Evolutionary conservation across 1,139 yeast species (phyloP), one percentile per base, ranked within the genome.

Genomic region (Debaryomyces nepalensis): DNA sequence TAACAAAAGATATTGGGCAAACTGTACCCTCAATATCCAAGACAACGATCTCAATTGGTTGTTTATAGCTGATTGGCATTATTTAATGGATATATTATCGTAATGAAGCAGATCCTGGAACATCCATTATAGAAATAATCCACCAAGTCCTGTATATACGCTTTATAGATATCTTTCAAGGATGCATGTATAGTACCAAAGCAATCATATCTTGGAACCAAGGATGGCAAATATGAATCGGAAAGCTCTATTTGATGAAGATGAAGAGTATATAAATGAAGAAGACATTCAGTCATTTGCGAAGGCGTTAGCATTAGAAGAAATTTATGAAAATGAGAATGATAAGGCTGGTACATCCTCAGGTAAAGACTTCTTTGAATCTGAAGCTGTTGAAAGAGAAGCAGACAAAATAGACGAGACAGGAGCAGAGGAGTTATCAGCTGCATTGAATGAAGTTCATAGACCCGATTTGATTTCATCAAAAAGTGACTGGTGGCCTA

Each of bases 11-110:
- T 24, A 90, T 89, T 3, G 97, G 91, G 58, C 97, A 90, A 16
- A 91, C 81, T 0, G 97, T 90, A 14, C 98, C 98, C 59, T 91
- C 97, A 20, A 89, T 88, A 53, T 89, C 97, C 8, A 88, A 68
- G 2, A 84, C 63, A 8, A 80, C 50, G 6, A 23, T 37, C 14
- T 40, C 40, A 11, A 40, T 23, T 12, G 37, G 30, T 3, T 15
- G 15, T 6, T 16, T n/a, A 34, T 16, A 23, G 12, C 15, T 24
- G 18, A 23, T 5, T 4, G 30, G 1, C 37, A 34, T 34, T 19
- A 1, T 31, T 31, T 8, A 2, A 21, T 21, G 23, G 23, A n/a
- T n/a, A n/a, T n/a, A n/a, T n/a, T n/a, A n/a, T n/a, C n/a, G n/a
- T n/a, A n/a, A n/a, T n/a, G n/a, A n/a, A n/a, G n/a, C n/a, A n/a